Percentiles rank a stretch among this genome's conserved stretches.
phyloP scores from a whole-genome alignment of 2,329 filamentous ascomycete species.

The Clonostachys solani region DNA sequence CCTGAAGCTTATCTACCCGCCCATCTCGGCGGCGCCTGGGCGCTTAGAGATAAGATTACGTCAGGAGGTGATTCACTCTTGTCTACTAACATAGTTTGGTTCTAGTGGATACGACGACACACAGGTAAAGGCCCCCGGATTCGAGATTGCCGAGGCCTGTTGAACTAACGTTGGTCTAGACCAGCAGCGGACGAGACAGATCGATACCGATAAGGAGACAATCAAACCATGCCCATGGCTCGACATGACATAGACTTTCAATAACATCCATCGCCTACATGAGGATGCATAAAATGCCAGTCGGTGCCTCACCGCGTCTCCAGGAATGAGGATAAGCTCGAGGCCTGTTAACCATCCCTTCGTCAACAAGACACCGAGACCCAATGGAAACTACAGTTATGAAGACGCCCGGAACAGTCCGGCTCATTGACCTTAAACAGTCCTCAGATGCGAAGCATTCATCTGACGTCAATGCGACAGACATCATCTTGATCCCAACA shows the following conservation, averaged over 20 bases:
- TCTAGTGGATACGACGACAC: no score
- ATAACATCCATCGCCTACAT: neutral
- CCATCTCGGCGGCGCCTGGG: no score
- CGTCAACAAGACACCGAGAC: neutral
- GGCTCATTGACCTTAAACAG: constrained; percentile 30
- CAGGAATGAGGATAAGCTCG: no score
- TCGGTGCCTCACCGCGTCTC: neutral
- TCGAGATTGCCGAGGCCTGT: no score
- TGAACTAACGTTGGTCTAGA: no score
- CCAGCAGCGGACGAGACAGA: no score
- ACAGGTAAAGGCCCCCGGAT: no score
- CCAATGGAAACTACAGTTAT: neutral
- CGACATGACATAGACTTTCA: neutral
- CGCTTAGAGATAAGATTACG: no score
- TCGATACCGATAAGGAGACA: no score
- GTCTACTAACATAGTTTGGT: no score
- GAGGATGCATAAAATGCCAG: neutral
- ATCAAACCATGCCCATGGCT: constrained; percentile 24
- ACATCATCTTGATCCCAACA: constrained; percentile 47
- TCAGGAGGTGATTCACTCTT: no score
- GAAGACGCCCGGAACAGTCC: constrained; percentile 31
- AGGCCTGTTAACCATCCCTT: neutral
- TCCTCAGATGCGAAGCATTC: constrained; percentile 23
- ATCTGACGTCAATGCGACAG: neutral
- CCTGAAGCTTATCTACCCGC: no score